phyloP scores from a whole-genome alignment of 805 yeast species.

The Candida hungchunana region DNA sequence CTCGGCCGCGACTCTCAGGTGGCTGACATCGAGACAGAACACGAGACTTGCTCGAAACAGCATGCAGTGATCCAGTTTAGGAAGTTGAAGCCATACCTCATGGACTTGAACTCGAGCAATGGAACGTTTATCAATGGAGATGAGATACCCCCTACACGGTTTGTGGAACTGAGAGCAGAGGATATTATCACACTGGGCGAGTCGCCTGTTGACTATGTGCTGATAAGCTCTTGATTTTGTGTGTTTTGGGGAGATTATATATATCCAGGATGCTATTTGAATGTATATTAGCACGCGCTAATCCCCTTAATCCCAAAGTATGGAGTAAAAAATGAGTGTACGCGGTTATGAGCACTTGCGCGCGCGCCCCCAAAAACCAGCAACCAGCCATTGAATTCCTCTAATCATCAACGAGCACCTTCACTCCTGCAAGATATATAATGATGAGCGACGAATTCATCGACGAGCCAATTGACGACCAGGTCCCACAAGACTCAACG shows the following conservation, averaged over 20 bases:
- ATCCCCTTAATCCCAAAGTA: too few species aligned
- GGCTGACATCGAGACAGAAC: conserved; percentile 34
- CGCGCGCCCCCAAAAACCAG: too few species aligned
- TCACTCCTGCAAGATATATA: too few species aligned
- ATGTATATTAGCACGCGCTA: too few species aligned
- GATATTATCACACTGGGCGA: conserved; percentile 40
- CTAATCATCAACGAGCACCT: too few species aligned
- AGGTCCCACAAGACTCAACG: background rate
- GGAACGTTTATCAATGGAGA: conserved; percentile 42
- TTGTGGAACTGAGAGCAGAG: conserved; percentile 36
- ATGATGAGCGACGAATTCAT: conserved; percentile 2
- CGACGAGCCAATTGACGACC: conserved; percentile 2
- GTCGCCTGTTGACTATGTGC: conserved; percentile 28
- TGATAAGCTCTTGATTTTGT: conserved; percentile 19
- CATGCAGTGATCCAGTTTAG: conserved; percentile 48
- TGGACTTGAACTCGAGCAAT: conserved; percentile 44
- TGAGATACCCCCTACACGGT: conserved; percentile 36
- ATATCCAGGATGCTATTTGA: too few species aligned
- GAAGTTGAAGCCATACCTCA: conserved; percentile 31
- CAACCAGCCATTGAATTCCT: too few species aligned
- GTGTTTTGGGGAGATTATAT: too few species aligned
- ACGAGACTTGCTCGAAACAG: conserved; percentile 39
- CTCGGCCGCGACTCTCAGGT: conserved; percentile 35
- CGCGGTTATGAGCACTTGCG: too few species aligned
- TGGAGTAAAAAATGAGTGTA: too few species aligned